These are phyloP conservation scores for Tylopilus plumbeoviolaceoides DNA, from an alignment of 768 basidiomycete genomes.

Conservation along the genomic window DNA sequence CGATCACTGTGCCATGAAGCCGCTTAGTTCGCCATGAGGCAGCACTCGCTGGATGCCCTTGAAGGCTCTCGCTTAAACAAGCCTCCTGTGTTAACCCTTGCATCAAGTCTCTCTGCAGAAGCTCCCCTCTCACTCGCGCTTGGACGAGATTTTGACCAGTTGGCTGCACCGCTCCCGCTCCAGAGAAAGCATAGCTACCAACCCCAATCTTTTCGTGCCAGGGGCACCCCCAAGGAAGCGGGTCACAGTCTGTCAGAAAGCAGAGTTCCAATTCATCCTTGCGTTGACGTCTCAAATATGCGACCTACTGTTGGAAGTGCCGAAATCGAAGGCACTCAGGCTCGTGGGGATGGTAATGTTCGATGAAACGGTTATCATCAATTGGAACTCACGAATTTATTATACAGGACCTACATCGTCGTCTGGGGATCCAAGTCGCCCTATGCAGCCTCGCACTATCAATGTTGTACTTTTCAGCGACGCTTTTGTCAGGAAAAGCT, in stretches of 20 bases:
- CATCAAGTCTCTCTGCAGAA: conserved; percentile 5
- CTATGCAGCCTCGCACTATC: conserved; percentile 3
- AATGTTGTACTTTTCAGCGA: conserved; percentile 43
- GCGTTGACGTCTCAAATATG: not conserved
- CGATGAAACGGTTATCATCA: not conserved
- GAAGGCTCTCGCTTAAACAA: not conserved
- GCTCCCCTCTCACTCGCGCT: not conserved
- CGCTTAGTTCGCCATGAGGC: conserved; percentile 26
- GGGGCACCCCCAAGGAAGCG: not conserved
- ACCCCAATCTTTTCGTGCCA: too few species aligned
- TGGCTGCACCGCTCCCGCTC: conserved; percentile 1
- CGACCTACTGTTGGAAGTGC: not conserved
- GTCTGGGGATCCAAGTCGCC: not conserved
- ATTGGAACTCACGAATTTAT: conserved; percentile 7
- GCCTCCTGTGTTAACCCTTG: conserved; percentile 1
- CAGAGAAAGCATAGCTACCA: conserved; percentile 1
- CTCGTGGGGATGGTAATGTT: conserved; percentile 9
- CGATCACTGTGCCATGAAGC: conserved; percentile 5
- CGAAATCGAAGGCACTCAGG: not conserved
- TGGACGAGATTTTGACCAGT: conserved; percentile 4
- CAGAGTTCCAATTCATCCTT: not conserved
- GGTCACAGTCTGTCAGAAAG: too few species aligned
- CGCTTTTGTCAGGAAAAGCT: conserved; percentile 34
- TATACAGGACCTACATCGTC: not conserved
- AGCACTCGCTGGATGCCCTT: conserved; percentile 1